phyloP scores from a whole-genome alignment of 1,284 basidiomycete species.

The Sphaerobolus stellatus region DNA sequence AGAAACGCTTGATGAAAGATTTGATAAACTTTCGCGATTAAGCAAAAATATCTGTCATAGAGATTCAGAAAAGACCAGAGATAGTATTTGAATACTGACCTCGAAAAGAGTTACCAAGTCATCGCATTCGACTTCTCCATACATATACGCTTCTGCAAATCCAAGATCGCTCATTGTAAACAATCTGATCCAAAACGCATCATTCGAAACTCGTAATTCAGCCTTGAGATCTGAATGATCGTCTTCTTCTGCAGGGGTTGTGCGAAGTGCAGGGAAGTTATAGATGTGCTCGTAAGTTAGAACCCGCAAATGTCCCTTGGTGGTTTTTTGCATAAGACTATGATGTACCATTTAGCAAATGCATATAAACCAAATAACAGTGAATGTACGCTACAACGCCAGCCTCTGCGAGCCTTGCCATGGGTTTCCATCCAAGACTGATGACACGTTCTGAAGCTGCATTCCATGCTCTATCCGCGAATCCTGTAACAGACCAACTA shows the following conservation, averaged over 20 bases:
- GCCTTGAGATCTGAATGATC: constrained; percentile 28
- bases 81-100: too few species aligned
- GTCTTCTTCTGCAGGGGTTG: constrained; percentile 13
- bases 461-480: constrained; percentile 45
- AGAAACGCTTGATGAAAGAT: constrained; percentile 39
- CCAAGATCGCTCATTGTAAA: constrained; percentile 54
- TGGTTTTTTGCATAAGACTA: constrained; percentile 51
- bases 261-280: constrained; percentile 40
- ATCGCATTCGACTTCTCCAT: constrained; percentile 73
- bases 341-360: not conserved
- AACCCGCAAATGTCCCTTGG: constrained; percentile 27
- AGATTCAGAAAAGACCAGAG: not conserved
- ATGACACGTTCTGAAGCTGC: constrained; percentile 33
- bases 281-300: constrained; percentile 45
- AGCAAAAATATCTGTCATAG: constrained; percentile 59
- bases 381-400: constrained; percentile 43
- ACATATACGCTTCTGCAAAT: constrained; percentile 87
- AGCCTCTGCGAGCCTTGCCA: constrained; percentile 43
- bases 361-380: not conserved
- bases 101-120: constrained; percentile 76
- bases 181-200: constrained; percentile 68
- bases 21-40: constrained; percentile 51
- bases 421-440: constrained; percentile 40
- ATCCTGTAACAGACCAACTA: constrained; percentile 40
- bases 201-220: constrained; percentile 56